These are phyloP conservation scores for Afroboletus lepidellus DNA, from an alignment of 1,284 basidiomycete genomes.

Conservation along the genomic window DNA sequence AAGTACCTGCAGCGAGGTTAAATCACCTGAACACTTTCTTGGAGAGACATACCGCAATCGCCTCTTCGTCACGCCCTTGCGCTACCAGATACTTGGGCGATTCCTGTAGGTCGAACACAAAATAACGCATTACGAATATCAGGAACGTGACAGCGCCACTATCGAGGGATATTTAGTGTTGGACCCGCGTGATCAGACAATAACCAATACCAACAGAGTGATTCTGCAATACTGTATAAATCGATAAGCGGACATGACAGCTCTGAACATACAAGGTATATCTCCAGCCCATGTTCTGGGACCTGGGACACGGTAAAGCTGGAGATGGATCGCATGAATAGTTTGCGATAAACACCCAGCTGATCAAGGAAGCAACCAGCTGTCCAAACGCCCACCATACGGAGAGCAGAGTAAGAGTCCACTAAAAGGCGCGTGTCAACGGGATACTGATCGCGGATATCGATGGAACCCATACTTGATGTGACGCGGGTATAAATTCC, in stretches of 20 bases:
- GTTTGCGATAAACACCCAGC: slow-evolving; percentile 51
- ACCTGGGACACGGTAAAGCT: slow-evolving; percentile 39
- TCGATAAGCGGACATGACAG: neutral
- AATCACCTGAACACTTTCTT: neutral
- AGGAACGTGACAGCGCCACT: slow-evolving; percentile 48
- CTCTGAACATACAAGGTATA: slow-evolving; percentile 48
- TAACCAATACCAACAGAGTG: slow-evolving; percentile 35
- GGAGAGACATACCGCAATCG: slow-evolving; percentile 40
- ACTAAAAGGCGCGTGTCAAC: slow-evolving; percentile 35
- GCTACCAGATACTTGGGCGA: slow-evolving; percentile 61
- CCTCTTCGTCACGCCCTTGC: slow-evolving; percentile 56
- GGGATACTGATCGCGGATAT: neutral
- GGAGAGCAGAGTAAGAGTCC: slow-evolving; percentile 63
- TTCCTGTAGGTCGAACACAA: slow-evolving; percentile 51
- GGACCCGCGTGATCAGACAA: neutral
- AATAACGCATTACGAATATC: slow-evolving; percentile 45
- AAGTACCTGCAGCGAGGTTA: slow-evolving; percentile 37
- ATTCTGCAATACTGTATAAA: slow-evolving; percentile 30
- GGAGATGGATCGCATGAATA: slow-evolving; percentile 42
- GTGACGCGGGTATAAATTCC: slow-evolving; percentile 51
- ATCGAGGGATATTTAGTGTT: slow-evolving; percentile 4
- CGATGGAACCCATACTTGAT: slow-evolving; percentile 38
- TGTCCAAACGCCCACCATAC: slow-evolving; percentile 68
- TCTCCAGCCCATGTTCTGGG: slow-evolving; percentile 60
- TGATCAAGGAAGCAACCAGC: slow-evolving; percentile 49